Evolutionary conservation across 768 basidiomycete species (phyloP), one percentile per base, ranked within the genome.

Genomic region (Leucosporidium creatinivorum): DNA sequence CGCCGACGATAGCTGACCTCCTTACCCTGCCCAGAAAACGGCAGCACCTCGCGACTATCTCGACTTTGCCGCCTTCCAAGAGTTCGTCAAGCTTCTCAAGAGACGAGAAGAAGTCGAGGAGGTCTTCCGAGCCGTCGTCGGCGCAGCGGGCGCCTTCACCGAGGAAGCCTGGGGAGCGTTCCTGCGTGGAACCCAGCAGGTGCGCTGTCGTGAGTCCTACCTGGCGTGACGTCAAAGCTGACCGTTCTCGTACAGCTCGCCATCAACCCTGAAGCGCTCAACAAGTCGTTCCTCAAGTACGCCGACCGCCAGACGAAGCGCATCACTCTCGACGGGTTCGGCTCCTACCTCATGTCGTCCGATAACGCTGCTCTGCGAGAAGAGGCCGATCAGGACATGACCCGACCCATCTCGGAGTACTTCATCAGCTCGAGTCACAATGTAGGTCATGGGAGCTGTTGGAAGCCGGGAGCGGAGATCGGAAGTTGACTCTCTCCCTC

Each of bases 401-500:
- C 87, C 1, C 81, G 84, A 1, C 91, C 94, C 1, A 81, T 96
- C 19, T 84, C 86, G 2, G 89, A 97, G 66, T 98, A 98, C 76
- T 91, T 82, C 75, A 84, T 93, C 75, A 91, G 89, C 5, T 87
- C 89, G 17, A 91, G 89, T 13, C 93, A 98, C 76, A 97, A 98
- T 72, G 74, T 75, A 19, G 31, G 74, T 47, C 13, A 10, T n/a
- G n/a, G 33, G 12, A 25, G 12, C 19, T 28, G 3, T 30, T 28
- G 59, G 52, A 6, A 6, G 21, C 23, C 4, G 62, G 62, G 7
- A 6, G 7, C 4, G 26, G 10, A 8, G 63, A 28, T 1, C 3
- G 7, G 21, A 12, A 28, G 21, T 7, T 23, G 66, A 23, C 15
- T 4, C 39, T 44, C 39, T 44, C 39, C 15, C 15, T 44, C 39